A percentile compares a stretch with the other conserved stretches of the same genome.
Evolutionary conservation across 768 basidiomycete genomes (phyloP).

Genomic region (button mushroom (Agaricus bisporus)): DNA sequence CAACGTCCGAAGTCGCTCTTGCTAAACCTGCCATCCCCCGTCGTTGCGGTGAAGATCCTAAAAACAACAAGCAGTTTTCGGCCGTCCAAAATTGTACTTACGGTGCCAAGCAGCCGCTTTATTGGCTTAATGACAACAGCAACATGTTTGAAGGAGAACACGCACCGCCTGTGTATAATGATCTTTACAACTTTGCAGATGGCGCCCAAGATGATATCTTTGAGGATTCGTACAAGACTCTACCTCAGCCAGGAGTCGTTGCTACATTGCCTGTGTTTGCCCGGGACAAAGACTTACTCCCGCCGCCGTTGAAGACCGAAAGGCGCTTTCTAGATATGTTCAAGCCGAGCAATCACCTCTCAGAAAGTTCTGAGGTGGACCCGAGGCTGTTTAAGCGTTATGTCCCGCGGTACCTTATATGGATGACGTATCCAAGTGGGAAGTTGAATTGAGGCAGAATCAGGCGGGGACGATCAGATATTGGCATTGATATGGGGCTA

Average conservation of each 20-base stretch:
- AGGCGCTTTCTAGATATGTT: neutral
- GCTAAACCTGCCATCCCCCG: constrained; percentile 55
- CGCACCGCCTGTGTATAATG: constrained; percentile 62
- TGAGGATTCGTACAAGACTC: constrained; percentile 41
- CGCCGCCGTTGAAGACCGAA: neutral
- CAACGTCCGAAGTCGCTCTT: constrained; percentile 44
- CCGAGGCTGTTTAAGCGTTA: constrained; percentile 7
- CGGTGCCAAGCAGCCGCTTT: constrained; percentile 65
- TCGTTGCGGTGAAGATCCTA: constrained; percentile 57
- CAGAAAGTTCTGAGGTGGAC: neutral
- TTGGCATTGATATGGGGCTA: neutral
- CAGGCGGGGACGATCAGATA: constrained; percentile 10
- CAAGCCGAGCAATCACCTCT: neutral
- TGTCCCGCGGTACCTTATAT: constrained; percentile 3
- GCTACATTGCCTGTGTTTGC: constrained; percentile 29
- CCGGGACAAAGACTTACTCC: no score
- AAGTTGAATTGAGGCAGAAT: neutral
- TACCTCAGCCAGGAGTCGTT: constrained; percentile 39
- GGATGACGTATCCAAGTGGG: constrained; percentile 6
- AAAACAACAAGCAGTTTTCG: constrained; percentile 33
- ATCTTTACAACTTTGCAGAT: constrained; percentile 64
- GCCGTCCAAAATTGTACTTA: constrained; percentile 63
- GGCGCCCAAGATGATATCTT: constrained; percentile 76
- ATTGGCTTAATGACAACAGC: constrained; percentile 58
- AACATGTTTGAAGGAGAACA: constrained; percentile 64